Conservation (phyloP, 345 rosid genomes). For the Mallotus nudiflorus region DNA sequence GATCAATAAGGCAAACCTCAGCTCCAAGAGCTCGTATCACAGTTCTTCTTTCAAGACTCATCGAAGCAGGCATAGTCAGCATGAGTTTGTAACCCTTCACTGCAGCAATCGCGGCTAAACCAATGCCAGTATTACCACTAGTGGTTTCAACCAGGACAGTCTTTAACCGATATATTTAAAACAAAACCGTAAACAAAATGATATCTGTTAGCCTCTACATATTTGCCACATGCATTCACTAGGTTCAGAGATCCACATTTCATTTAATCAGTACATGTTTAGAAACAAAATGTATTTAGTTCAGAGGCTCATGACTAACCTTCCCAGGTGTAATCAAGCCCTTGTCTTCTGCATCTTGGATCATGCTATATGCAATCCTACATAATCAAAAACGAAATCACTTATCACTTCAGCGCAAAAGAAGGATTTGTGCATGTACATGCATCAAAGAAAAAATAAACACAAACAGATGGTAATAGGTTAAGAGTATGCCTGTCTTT, state of each 20-base stretch:
- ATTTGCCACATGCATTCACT: not conserved
- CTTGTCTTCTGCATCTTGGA: slow-evolving; percentile 82
- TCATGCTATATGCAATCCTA: slow-evolving; percentile 94
- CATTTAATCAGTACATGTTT: too few species aligned
- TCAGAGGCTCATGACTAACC: slow-evolving; percentile 38
- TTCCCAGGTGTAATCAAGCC: slow-evolving; percentile 79
- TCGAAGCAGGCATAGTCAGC: slow-evolving; percentile 51
- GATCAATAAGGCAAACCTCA: slow-evolving; percentile 52
- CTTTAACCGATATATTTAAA: slow-evolving; percentile 23
- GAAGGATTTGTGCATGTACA: not conserved
- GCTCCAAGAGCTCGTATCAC: slow-evolving; percentile 75
- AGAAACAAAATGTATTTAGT: too few species aligned
- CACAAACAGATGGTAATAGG: not conserved
- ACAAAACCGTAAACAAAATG: not conserved
- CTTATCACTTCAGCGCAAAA: not conserved
- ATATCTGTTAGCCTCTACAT: not conserved
- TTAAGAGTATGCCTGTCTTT: slow-evolving; percentile 63
- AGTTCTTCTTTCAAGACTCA: slow-evolving; percentile 65
- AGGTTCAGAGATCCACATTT: too few species aligned
- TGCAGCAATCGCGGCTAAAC: slow-evolving; percentile 68
- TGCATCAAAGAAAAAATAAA: not conserved
- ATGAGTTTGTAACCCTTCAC: slow-evolving; percentile 65
- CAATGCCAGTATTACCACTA: slow-evolving; percentile 81
- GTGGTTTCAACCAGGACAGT: slow-evolving; percentile 57
- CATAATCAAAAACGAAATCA: not conserved